Evolutionary conservation across 257 asterid species (phyloP).

Genomic region (Craterostigma plantagineum): DNA sequence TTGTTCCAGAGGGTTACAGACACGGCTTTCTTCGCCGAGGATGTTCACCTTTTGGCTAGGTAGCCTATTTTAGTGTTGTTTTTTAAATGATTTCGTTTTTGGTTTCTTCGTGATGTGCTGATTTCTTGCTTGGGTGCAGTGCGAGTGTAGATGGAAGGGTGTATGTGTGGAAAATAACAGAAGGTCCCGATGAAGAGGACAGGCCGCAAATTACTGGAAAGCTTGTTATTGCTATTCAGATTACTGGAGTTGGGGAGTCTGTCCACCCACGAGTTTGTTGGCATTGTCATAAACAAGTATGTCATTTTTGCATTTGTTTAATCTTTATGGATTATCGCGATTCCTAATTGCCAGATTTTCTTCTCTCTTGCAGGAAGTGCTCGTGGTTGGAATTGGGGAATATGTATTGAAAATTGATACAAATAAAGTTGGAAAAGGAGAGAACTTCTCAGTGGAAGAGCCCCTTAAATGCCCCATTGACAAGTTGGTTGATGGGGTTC

Average conservation of each 20-base stretch:
- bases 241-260: conserved; percentile 70
- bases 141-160: conserved; percentile 95
- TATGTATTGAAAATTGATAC: conserved; percentile 70
- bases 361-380: conserved; percentile 48
- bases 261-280: conserved; percentile 96
- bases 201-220: conserved; percentile 79
- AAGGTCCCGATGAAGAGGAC: conserved; percentile 91
- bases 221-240: conserved; percentile 59
- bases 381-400: conserved; percentile 78
- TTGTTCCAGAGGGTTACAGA: conserved; percentile 90
- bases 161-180: conserved; percentile 87
- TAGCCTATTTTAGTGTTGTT: conserved; percentile 11
- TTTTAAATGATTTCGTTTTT: conserved; percentile 2
- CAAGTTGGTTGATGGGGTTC: conserved; percentile 73
- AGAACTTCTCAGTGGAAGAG: conserved; percentile 66
- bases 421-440: conserved; percentile 80
- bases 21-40: conserved; percentile 99
- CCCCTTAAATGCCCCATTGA: conserved; percentile 67
- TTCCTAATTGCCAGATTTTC: background rate
- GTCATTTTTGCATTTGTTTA: conserved; percentile 6
- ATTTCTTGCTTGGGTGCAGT: conserved; percentile 26
- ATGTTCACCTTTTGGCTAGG: conserved; percentile 98
- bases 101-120: conserved; percentile 6
- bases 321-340: conserved; percentile 1
- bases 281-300: conserved; percentile 98